Conservation (phyloP, 495 filamentous ascomycete genomes). For the Annulohypoxylon moriforme region DNA sequence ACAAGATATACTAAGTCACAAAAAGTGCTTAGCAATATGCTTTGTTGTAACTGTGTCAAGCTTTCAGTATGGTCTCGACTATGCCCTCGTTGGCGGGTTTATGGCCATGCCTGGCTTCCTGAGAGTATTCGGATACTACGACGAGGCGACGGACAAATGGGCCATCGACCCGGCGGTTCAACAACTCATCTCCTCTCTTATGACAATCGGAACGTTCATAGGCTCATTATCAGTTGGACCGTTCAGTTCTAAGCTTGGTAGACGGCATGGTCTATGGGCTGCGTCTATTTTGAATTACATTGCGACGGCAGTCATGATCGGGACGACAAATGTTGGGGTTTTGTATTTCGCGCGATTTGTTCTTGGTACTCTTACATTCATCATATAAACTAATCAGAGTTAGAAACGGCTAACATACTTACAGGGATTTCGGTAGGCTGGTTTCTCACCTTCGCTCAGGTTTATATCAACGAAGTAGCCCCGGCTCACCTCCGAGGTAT, state of each 20-base stretch:
- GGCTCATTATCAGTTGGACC: slow-evolving; percentile 61
- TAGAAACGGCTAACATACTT: not conserved
- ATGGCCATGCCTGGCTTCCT: slow-evolving; percentile 61
- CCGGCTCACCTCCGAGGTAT: slow-evolving; percentile 59
- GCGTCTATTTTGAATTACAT: slow-evolving; percentile 57
- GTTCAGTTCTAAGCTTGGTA: slow-evolving; percentile 56
- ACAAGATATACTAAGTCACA: slow-evolving; percentile 47
- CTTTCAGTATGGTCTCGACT: slow-evolving; percentile 56
- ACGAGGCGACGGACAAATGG: slow-evolving; percentile 41
- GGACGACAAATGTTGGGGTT: slow-evolving; percentile 56
- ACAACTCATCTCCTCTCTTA: slow-evolving; percentile 62
- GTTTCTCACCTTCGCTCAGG: slow-evolving; percentile 64
- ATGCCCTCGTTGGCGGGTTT: slow-evolving; percentile 51
- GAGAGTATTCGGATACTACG: slow-evolving; percentile 56
- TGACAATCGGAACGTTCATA: slow-evolving; percentile 65
- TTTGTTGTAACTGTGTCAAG: slow-evolving; percentile 51
- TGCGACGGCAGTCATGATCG: slow-evolving; percentile 62
- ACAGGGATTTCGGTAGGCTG: slow-evolving; percentile 61
- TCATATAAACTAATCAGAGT: not conserved
- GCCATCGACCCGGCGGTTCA: slow-evolving; percentile 59
- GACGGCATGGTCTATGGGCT: slow-evolving; percentile 55
- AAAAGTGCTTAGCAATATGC: slow-evolving; percentile 51
- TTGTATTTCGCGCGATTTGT: slow-evolving; percentile 62
- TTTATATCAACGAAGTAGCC: slow-evolving; percentile 61
- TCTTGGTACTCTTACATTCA: slow-evolving; percentile 47